Evolutionary conservation across 2,329 filamentous ascomycete species (phyloP).

Genomic region (Penicillium sp.): DNA sequence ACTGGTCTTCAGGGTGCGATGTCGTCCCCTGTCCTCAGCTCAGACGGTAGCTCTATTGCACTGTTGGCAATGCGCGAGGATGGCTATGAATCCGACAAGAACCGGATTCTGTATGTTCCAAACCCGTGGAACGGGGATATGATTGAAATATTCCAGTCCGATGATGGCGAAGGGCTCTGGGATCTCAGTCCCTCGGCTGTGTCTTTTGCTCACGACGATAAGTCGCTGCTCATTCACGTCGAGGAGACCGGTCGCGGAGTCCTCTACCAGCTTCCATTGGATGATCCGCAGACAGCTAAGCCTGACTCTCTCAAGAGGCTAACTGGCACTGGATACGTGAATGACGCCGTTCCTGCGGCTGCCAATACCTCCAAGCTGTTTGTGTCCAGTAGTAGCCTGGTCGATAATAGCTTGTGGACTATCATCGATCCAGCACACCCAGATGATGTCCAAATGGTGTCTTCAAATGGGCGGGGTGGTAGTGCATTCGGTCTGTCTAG

Average conservation of each 20-base stretch:
- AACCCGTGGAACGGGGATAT: constrained; percentile 41
- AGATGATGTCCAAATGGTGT: constrained; percentile 33
- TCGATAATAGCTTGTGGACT: constrained; percentile 45
- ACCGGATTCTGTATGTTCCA: constrained; percentile 43
- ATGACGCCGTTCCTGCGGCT: constrained; percentile 37
- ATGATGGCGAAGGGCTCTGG: constrained; percentile 42
- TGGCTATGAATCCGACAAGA: constrained; percentile 48
- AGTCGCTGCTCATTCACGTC: constrained; percentile 40
- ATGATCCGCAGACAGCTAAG: constrained; percentile 29
- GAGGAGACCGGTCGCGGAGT: constrained; percentile 44
- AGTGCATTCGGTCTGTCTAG: constrained; percentile 42
- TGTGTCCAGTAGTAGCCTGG: constrained; percentile 43
- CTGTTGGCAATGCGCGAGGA: constrained; percentile 45
- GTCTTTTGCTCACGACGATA: constrained; percentile 43
- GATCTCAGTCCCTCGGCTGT: constrained; percentile 41
- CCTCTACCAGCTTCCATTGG: constrained; percentile 41
- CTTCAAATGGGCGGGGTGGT: constrained; percentile 38
- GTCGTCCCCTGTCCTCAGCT: constrained; percentile 45
- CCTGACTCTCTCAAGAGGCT: constrained; percentile 37
- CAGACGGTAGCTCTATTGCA: constrained; percentile 43
- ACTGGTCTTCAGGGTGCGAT: constrained; percentile 42
- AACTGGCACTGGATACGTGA: constrained; percentile 42
- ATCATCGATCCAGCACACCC: constrained; percentile 38
- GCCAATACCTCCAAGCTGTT: constrained; percentile 38
- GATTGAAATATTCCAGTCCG: constrained; percentile 39